Base-by-base conservation (phyloP, 2,329 filamentous ascomycete genomes). In the Geosmithia putterillii region DNA sequence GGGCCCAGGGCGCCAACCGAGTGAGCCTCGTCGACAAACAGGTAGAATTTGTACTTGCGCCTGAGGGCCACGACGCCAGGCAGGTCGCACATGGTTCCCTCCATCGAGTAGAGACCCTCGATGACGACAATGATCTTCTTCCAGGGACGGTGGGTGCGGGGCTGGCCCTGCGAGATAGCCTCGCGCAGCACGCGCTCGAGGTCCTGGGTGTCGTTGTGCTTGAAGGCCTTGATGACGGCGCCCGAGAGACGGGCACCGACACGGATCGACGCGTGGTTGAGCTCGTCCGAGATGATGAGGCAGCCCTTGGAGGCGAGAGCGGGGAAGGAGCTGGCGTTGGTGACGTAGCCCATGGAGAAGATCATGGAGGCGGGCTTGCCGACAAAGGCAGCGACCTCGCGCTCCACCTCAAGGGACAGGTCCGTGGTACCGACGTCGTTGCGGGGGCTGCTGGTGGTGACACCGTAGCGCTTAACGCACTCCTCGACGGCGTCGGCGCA, bases 291-390 rank as follows among this genome's bases (percentile, higher is more conserved):
- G 53, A 98, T 85, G 58, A 98, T 83, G 43, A 98, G 74, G 56
- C 85, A 94, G 47, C 92, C 92, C 67, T 94, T 96, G 54, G 83
- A 83, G 44, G 95, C 86, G 37, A 98, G 72, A 32, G 89, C 88
- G 3, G 90, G 87, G 71, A 98, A 96, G 15, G 89, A 80, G 51
- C 83, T 86, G 23, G 90, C 83, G 57, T 98, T 98, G 50, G 92
- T 98, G 48, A 89, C 88, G 59, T 95, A 98, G 28, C 92, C 92
- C 92, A 98, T 98, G 20, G 90, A 95, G 69, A 96, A 96, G 42
- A 98, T 82, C 82, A 95, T 95, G 22, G 92, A 83, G 22, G 86
- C 79, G 45, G 89, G 84, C 70, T 96, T 98, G 60, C 89, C 90
- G 35, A 96, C 86, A 56, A 98, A 98, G 38, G 76, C 74, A 39